These are phyloP conservation scores for Lentinula boryana DNA, from an alignment of 768 basidiomycete species.

Conservation along the genomic window DNA sequence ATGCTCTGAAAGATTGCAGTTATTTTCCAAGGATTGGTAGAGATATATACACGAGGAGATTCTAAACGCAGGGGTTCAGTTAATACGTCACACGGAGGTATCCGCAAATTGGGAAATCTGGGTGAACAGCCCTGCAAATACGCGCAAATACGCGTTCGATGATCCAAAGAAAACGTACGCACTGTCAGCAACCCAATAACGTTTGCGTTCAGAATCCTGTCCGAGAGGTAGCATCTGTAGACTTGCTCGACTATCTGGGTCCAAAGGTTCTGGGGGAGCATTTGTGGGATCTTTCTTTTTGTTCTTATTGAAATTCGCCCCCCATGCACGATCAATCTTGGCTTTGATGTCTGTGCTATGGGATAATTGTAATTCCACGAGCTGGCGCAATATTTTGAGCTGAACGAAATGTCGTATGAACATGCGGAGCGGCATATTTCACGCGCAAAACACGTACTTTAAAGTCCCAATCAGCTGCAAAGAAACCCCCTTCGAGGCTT, in stretches of 20 bases:
- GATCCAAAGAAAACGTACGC: constrained; percentile 45
- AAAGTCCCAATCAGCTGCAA: constrained; percentile 73
- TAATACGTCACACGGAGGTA: constrained; percentile 18
- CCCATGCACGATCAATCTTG: constrained; percentile 81
- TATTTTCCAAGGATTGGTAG: constrained; percentile 89
- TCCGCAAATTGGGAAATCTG: background rate
- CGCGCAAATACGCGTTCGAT: constrained; percentile 53
- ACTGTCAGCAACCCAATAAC: constrained; percentile 89
- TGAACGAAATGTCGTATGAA: constrained; percentile 24
- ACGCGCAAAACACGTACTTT: constrained; percentile 49
- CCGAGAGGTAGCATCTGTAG: constrained; percentile 69
- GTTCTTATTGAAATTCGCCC: constrained; percentile 77
- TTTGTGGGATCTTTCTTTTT: constrained; percentile 68
- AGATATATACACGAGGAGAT: constrained; percentile 78
- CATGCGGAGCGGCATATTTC: constrained; percentile 14
- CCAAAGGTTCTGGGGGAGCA: constrained; percentile 48
- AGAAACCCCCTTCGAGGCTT: constrained; percentile 64
- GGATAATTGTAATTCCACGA: constrained; percentile 78
- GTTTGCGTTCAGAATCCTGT: constrained; percentile 68
- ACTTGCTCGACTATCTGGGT: constrained; percentile 60
- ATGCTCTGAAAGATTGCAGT: constrained; percentile 69
- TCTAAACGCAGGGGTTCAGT: constrained; percentile 39
- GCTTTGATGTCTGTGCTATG: constrained; percentile 66
- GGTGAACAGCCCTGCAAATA: constrained; percentile 48
- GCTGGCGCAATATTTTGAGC: constrained; percentile 79